Percentiles rank a stretch among this genome's conserved stretches.
Conservation (phyloP, 805 yeast genomes). For the Blastobotrys terrestris region DNA sequence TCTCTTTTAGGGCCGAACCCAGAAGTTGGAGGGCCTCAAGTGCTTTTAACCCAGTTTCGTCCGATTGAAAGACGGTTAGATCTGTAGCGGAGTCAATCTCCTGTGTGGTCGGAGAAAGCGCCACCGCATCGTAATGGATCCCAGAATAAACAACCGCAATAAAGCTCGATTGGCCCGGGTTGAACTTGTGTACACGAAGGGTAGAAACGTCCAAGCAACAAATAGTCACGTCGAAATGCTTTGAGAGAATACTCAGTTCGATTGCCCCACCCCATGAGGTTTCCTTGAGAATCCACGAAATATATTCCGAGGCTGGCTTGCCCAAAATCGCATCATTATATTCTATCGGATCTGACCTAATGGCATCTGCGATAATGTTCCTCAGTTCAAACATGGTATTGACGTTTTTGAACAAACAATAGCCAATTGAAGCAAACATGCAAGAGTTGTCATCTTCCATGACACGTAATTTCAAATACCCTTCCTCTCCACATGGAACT, state of each 20-base stretch:
- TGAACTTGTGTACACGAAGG: slow-evolving; percentile 50
- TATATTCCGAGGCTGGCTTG: slow-evolving; percentile 41
- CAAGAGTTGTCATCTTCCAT: slow-evolving; percentile 79
- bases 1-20: slow-evolving; percentile 40
- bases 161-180: slow-evolving; percentile 38
- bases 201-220: slow-evolving; percentile 61
- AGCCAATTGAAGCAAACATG: slow-evolving; percentile 59
- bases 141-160: slow-evolving; percentile 61
- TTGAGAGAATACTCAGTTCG: slow-evolving; percentile 58
- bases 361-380: slow-evolving; percentile 42
- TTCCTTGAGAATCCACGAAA: slow-evolving; percentile 52
- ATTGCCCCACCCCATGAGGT: slow-evolving; percentile 83
- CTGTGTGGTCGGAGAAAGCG: slow-evolving; percentile 31
- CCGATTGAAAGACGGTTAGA: slow-evolving; percentile 38
- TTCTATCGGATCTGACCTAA: slow-evolving; percentile 37
- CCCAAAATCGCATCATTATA: slow-evolving; percentile 58
- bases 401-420: slow-evolving; percentile 40
- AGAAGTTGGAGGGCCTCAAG: slow-evolving; percentile 36
- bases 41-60: slow-evolving; percentile 32
- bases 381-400: slow-evolving; percentile 47
- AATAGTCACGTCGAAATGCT: slow-evolving; percentile 45
- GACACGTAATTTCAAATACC: slow-evolving; percentile 44
- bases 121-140: slow-evolving; percentile 64
- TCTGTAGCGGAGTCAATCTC: slow-evolving; percentile 29
- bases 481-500: slow-evolving; percentile 20